Base-by-base conservation (phyloP, 495 filamentous ascomycete species). In the Penicillium turbatum region DNA sequence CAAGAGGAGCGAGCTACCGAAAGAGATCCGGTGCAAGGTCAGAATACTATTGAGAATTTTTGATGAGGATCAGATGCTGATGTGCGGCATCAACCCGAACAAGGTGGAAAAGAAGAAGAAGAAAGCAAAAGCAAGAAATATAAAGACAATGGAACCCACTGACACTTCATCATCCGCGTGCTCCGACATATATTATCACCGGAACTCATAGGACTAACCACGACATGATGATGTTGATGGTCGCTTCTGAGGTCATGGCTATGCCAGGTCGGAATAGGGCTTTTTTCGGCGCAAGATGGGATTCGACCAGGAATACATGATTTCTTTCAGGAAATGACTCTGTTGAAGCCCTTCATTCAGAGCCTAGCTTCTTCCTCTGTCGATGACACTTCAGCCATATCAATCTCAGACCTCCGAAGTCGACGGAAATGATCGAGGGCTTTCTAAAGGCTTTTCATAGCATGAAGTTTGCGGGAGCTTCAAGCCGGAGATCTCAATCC, bases 151-250 rank as follows among this genome's bases (percentile, higher is more conserved):
- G n/a, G n/a, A n/a, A 43, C 38, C 29, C 39, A 17, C 36, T n/a
- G 13, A 29, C 16, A 36, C 12, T 21, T 15, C 21, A 32, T 32
- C 21, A 43, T 54, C 38, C 54, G 36, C 32, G 30, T 30, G 32
- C n/a, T 16, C 31, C 39, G 31, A 39, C 37, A 56, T 60, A 64
- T 66, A 60, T 51, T 49, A 43, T 27, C 45, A 4, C 45, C 53
- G 55, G 55, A 59, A 53, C 40, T 36, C 1, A 45, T 44, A 47
- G 56, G 27, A 51, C 17, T 32, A 55, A 39, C 30, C 47, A 64
- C 59, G 64, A 67, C 64, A 67, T 65, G 41, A 67, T 67, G 64
- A 67, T 67, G 61, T 57, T 55, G 24, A 38, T 54, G 44, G 34
- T 43, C 53, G n/a, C 38, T 31, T 41, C 51, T 66, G 64, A 62